Evolutionary conservation across 257 asterid species (phyloP), one percentile per base, ranked within the genome.

Genomic region (Penstemon davidsonii): DNA sequence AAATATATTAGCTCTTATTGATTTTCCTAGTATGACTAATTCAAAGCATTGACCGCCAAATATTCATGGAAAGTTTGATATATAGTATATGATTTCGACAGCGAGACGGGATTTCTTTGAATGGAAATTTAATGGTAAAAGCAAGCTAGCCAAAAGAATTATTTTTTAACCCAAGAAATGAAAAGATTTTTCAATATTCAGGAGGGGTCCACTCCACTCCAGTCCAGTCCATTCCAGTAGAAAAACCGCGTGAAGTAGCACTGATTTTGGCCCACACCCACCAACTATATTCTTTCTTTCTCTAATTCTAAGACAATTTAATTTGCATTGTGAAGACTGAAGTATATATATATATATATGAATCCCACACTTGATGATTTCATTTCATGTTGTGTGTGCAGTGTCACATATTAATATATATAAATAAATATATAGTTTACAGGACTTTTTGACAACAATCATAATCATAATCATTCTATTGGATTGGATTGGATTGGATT

Each of bases 191-290:
- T 8, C 58, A 58, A 60, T 60, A n/a, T 62, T 50, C 64, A 63
- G 5, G 64, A 64, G 33, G 33, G 33, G 33, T 1, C 33, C 33
- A 25, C 3, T 25, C 63, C 42, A 10, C 25, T 10, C 8, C 9
- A 58, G 38, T 39, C 66, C 45, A 53, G 18, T 43, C 62, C 7
- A 49, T 6, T 50, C 40, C 2, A 53, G 11, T 54, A 45, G 42
- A 36, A 58, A 67, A 75, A 77, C 56, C 82, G 82, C 82, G 82
- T 77, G 4, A 50, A 45, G 7, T 36, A 3, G 10, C 55, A 55
- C 61, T 67, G 33, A 25, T 13, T n/a, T 37, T 59, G 46, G 45
- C 64, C 55, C 47, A 51, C 43, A 13, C 9, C 63, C 7, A 8
- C 15, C 45, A 5, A 56, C 33, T 56, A 7, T 25, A 7, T 5